These are phyloP conservation scores for Polyporus tsugae DNA, from an alignment of 1,284 basidiomycete genomes.

Conservation along the genomic window DNA sequence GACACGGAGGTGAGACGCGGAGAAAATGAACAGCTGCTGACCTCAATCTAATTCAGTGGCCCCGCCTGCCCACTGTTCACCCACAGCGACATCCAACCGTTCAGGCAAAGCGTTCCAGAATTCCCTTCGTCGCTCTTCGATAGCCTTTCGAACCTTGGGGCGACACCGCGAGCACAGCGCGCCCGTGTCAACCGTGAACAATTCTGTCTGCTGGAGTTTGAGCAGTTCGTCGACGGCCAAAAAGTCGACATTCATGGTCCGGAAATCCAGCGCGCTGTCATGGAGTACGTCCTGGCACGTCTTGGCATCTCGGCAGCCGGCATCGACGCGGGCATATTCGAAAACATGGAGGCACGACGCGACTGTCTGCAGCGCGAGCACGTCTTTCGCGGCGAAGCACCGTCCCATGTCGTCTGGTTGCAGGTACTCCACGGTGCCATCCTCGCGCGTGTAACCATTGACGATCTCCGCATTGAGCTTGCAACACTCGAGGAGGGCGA, in stretches of 20 bases:
- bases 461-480: not conserved
- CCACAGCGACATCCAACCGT: not conserved
- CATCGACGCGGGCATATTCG: not conserved
- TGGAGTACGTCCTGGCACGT: not conserved
- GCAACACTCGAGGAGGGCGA: slow-evolving; percentile 13
- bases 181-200: not conserved
- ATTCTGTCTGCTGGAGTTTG: not conserved
- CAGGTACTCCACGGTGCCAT: not conserved
- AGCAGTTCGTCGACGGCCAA: not conserved
- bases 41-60: not conserved
- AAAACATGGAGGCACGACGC: not conserved
- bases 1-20: not conserved
- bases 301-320: not conserved
- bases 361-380: not conserved
- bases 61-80: not conserved
- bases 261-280: not conserved
- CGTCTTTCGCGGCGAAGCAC: not conserved
- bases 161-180: not conserved
- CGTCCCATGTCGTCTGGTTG: not conserved
- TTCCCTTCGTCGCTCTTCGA: not conserved
- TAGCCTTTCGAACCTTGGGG: not conserved
- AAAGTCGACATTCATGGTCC: not conserved
- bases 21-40: not conserved
- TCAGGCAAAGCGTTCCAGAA: not conserved
- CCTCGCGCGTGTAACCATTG: not conserved